phyloP scores from a whole-genome alignment of 139 green algal species.

The Microglena sp. region DNA sequence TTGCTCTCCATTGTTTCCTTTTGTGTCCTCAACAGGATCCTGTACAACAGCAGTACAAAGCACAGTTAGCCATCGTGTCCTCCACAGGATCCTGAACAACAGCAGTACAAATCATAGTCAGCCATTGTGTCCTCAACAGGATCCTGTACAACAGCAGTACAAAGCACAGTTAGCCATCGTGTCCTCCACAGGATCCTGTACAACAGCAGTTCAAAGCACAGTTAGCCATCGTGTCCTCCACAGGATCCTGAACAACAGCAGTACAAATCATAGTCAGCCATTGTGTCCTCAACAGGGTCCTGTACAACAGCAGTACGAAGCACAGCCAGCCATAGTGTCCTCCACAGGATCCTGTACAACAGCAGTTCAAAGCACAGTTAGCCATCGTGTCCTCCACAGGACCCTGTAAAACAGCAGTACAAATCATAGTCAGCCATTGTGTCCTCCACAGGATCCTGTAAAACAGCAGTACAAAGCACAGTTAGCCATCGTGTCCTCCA shows the following conservation, averaged over 20 bases:
- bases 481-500: background rate
- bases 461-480: background rate
- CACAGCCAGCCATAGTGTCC: background rate
- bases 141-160: conserved; percentile 19
- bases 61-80: conserved; percentile 62
- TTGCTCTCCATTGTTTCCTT: conserved; percentile 51
- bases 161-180: conserved; percentile 59
- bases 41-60: conserved; percentile 10
- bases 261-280: background rate
- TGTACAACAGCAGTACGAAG: background rate
- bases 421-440: background rate
- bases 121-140: conserved; percentile 57
- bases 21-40: conserved; percentile 54
- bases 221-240: background rate
- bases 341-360: background rate
- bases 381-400: background rate
- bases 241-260: background rate
- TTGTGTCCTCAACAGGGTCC: background rate
- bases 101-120: conserved; percentile 36
- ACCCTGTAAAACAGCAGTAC: background rate
- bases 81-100: conserved; percentile 37
- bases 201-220: background rate
- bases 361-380: background rate
- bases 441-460: background rate
- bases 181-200: conserved; percentile 46